Base-by-base conservation (phyloP, 73 alveolate genomes). In the Paramecium sonneborni region DNA sequence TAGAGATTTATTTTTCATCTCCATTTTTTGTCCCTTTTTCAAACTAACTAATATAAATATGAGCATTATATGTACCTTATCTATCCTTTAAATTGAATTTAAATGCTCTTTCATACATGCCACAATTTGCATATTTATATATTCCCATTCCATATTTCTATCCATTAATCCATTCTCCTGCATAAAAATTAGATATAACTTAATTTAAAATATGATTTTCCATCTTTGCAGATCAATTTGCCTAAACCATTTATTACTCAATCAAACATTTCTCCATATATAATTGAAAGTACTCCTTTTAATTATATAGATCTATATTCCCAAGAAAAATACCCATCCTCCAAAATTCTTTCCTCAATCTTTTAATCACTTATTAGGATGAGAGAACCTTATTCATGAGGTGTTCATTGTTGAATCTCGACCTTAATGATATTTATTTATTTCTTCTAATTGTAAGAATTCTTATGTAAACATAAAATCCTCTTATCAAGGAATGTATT, bases 81-180 rank as follows among this genome's bases (percentile, higher is more conserved):
- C 90, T 85, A 76, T 76, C 70, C 26, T 76, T 76, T 7, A 32
- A 20, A 76, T 76, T 85, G 5, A 12, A 34, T 38, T 76, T 28
- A 43, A 43, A 76, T 43, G 32, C 28, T 23, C 90, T 85, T 76
- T 76, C 26, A 5, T 76, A 76, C 39, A 43, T 32, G 48, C 35
- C 70, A 32, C 82, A 38, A 76, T 34, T 30, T 32, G 90, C 39
- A 76, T 76, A 76, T 35, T 76, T 76, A 76, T 76, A 76, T 32
- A 76, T 76, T 52, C 90, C 90, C 2, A 43, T n/a, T 26, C 90
- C 90, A 76, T 76, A 85, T 12, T 76, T 76, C 5, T 43, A 34
- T 15, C 90, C 90, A 38, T 76, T 52, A 6, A 34, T 20, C 62
- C 62, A 76, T 43, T 76, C 90, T 37, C 90, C 90, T 15, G 39